Percentiles rank a stretch among this genome's conserved stretches.
Evolutionary conservation across 805 yeast species (phyloP).

Genomic region (Cyberlindnera xishuangbannaensis): DNA sequence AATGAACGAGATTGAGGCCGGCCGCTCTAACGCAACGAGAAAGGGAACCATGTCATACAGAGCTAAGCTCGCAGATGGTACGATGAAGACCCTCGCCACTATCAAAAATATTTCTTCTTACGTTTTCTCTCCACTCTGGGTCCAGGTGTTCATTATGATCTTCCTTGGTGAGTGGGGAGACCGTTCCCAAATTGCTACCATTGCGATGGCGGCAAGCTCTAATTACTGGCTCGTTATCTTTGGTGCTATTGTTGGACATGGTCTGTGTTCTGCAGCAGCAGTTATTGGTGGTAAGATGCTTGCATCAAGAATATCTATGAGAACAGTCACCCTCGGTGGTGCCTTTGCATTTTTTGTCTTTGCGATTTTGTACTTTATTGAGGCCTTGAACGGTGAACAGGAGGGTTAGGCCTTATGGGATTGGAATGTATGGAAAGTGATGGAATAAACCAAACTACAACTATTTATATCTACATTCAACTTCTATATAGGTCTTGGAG

Average conservation of each 20-base stretch:
- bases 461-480: neutral
- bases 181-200: constrained; percentile 95
- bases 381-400: constrained; percentile 36
- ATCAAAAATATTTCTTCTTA: constrained; percentile 13
- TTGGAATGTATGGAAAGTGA: too few relatives aligned
- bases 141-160: constrained; percentile 92
- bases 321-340: constrained; percentile 89
- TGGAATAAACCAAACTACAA: too few relatives aligned
- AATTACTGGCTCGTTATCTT: constrained; percentile 83
- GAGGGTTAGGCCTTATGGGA: too few relatives aligned
- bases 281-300: constrained; percentile 87
- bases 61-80: constrained; percentile 1
- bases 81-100: constrained; percentile 8
- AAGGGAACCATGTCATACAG: constrained; percentile 3
- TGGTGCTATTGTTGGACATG: constrained; percentile 90
- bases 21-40: constrained; percentile 10
- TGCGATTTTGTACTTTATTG: constrained; percentile 72
- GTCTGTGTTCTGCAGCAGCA: constrained; percentile 83
- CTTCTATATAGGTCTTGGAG: too few relatives aligned
- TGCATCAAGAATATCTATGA: constrained; percentile 85
- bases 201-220: constrained; percentile 97
- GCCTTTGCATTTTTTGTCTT: constrained; percentile 81
- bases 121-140: constrained; percentile 82
- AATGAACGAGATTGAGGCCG: constrained; percentile 51
- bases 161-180: constrained; percentile 99